Conservation (phyloP, 2,329 filamentous ascomycete species). For the Fusarium heterosporum region DNA sequence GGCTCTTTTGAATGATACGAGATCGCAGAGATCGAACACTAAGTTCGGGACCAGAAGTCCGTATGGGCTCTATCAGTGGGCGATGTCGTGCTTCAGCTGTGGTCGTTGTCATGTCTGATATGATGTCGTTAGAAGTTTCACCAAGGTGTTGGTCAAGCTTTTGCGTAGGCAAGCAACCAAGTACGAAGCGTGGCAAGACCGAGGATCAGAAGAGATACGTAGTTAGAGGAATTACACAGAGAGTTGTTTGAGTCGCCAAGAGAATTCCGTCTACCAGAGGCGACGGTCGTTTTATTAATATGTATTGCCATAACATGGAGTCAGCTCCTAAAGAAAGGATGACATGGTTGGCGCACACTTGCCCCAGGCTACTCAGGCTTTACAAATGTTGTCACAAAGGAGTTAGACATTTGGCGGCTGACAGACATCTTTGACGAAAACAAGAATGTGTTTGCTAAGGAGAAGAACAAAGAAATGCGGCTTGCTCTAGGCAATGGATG, state of each 20-base stretch:
- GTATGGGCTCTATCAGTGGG: slow-evolving; percentile 43
- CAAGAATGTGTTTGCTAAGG: slow-evolving; percentile 41
- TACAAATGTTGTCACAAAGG: slow-evolving; percentile 17
- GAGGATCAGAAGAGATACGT: neutral
- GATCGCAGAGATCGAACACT: slow-evolving; percentile 20
- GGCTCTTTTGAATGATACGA: slow-evolving; percentile 37
- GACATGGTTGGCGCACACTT: slow-evolving; percentile 19
- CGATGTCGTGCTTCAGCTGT: slow-evolving; percentile 33
- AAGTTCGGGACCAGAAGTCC: slow-evolving; percentile 35
- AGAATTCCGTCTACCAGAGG: neutral
- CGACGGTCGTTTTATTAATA: slow-evolving; percentile 24
- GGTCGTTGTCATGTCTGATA: slow-evolving; percentile 31
- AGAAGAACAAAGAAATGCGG: slow-evolving; percentile 46
- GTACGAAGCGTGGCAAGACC: neutral
- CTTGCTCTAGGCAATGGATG: slow-evolving; percentile 33
- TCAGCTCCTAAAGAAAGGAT: slow-evolving; percentile 32
- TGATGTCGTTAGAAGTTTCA: slow-evolving; percentile 9
- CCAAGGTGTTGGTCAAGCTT: neutral
- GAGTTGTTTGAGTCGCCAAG: slow-evolving; percentile 6
- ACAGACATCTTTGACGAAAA: slow-evolving; percentile 25
- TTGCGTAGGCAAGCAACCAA: neutral
- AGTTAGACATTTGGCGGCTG: slow-evolving; percentile 33
- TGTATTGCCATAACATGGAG: slow-evolving; percentile 42
- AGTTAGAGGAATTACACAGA: neutral
- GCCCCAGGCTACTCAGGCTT: slow-evolving; percentile 25